Conservation (phyloP, 306 rosid genomes). For the Cicer yamashitae region DNA sequence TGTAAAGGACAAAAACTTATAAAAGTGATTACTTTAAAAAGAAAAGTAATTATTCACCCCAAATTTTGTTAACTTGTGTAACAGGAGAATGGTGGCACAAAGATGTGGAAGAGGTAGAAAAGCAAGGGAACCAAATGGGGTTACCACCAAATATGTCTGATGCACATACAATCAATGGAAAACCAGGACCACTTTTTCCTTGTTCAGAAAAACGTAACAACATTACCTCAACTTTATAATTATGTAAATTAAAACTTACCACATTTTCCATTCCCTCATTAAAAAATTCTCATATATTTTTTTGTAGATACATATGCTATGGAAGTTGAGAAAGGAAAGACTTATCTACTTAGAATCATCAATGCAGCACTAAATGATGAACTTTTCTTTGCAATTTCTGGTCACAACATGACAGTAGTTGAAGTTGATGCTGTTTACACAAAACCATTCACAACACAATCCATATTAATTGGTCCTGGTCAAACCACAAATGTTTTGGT, state of each 20-base stretch:
- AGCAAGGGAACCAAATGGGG: constrained; percentile 72
- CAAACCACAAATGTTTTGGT: constrained; percentile 88
- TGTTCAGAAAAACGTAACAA: constrained; percentile 84
- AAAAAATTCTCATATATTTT: background rate
- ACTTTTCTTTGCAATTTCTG: constrained; percentile 76
- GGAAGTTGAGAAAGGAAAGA: constrained; percentile 79
- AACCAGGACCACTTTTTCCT: constrained; percentile 93
- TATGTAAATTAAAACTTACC: background rate
- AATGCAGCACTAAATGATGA: constrained; percentile 61
- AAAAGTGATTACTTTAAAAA: no score
- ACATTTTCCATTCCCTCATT: background rate
- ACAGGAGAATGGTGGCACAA: constrained; percentile 88
- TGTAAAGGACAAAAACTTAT: no score
- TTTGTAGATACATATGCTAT: constrained; percentile 71
- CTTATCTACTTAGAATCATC: constrained; percentile 73
- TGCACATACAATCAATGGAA: constrained; percentile 92
- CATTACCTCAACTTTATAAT: constrained; percentile 2
- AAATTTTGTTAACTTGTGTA: background rate
- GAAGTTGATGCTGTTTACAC: constrained; percentile 93
- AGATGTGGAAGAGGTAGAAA: constrained; percentile 75
- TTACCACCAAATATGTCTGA: constrained; percentile 87
- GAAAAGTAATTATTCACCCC: no score
- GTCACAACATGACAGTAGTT: constrained; percentile 81
- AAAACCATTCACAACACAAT: constrained; percentile 73
- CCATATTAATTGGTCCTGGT: constrained; percentile 81